These are phyloP conservation scores for Xylaria sp. DNA, from an alignment of 2,329 filamentous ascomycete genomes.

Conservation along the genomic window DNA sequence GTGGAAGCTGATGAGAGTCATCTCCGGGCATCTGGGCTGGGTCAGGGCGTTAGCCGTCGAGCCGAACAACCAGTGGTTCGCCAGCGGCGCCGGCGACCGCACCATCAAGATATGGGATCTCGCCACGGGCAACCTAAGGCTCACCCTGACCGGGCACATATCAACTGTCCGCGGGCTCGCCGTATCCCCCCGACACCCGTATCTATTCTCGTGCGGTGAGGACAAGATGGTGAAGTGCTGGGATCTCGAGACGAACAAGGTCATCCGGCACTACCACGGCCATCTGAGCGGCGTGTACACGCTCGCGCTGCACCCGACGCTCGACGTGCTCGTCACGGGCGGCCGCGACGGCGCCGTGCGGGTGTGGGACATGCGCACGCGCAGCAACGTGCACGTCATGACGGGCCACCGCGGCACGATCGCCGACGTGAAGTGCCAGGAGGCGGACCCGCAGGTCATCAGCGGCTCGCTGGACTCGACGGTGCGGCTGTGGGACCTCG, in stretches of 20 bases:
- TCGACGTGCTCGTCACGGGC: slow-evolving; percentile 94
- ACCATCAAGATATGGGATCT: slow-evolving; percentile 99
- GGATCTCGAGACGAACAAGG: slow-evolving; percentile 99
- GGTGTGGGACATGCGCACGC: slow-evolving; percentile 98
- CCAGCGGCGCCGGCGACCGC: slow-evolving; percentile 91
- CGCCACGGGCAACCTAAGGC: slow-evolving; percentile 81
- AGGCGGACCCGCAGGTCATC: slow-evolving; percentile 96
- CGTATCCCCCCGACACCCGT: slow-evolving; percentile 92
- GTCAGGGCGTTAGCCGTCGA: slow-evolving; percentile 90
- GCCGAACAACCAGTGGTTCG: slow-evolving; percentile 97
- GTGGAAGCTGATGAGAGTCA: slow-evolving; percentile 98
- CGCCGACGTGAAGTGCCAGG: slow-evolving; percentile 89
- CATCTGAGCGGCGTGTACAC: slow-evolving; percentile 97
- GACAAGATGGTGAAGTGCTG: slow-evolving; percentile 99
- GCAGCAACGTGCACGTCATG: slow-evolving; percentile 94
- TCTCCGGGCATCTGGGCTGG: slow-evolving; percentile 96
- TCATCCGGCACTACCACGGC: slow-evolving; percentile 97
- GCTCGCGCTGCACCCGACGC: slow-evolving; percentile 88
- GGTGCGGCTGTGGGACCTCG: slow-evolving; percentile 93
- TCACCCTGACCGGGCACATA: slow-evolving; percentile 91
- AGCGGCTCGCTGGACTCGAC: slow-evolving; percentile 92
- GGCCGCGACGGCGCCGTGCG: slow-evolving; percentile 93
- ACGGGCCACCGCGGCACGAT: slow-evolving; percentile 92
- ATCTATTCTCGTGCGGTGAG: slow-evolving; percentile 96
- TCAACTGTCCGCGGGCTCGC: slow-evolving; percentile 92